Base-by-base conservation (phyloP, 192 early-diverging fungal genomes). In the Backusella liffmaniae region DNA sequence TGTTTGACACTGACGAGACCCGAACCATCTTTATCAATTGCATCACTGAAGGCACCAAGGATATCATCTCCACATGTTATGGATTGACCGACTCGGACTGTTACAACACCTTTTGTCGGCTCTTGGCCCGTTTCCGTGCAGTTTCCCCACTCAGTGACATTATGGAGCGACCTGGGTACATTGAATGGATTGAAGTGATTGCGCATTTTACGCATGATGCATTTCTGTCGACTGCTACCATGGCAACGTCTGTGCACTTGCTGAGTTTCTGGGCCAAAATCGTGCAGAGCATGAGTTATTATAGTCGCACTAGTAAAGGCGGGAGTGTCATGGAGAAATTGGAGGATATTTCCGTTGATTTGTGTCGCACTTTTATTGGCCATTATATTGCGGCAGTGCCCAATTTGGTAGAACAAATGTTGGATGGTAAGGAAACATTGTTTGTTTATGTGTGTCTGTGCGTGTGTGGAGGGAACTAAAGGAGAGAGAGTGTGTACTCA, bases 231-330 rank as follows among this genome's bases (percentile, higher is more conserved):
- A 82, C 84, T 82, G 88, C 92, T 46, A 86, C 94, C 46, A 92
- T 94, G 79, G 91, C 90, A 77, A 78, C 94, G 0, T 83, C 36
- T 23, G 41, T 86, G 29, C 94, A 95, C 69, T 72, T 96, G 36
- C 81, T 96, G 70, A 89, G 88, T 6, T 97, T 97, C 75, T 97
- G 96, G 96, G 90, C 92, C 34, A 95, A 94, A 79, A 93, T 96
- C 56, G 85, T 88, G 18, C 83, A 86, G n/a, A 88, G 86, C 8
- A 80, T 82, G 46, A 80, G 85, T 23, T 85, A 83, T 72, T 85
- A 84, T 67, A 69, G 71, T 32, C 77, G 67, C 73, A 82, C 39
- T 26, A 79, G 66, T 75, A 82, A 53, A 81, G 85, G 18, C 75
- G 81, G 16, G 76, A 80, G 8, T 36, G 30, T 15, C 66, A 79